Conservation (phyloP, 306 rosid species). For the Fragaria nilgerrensis region DNA sequence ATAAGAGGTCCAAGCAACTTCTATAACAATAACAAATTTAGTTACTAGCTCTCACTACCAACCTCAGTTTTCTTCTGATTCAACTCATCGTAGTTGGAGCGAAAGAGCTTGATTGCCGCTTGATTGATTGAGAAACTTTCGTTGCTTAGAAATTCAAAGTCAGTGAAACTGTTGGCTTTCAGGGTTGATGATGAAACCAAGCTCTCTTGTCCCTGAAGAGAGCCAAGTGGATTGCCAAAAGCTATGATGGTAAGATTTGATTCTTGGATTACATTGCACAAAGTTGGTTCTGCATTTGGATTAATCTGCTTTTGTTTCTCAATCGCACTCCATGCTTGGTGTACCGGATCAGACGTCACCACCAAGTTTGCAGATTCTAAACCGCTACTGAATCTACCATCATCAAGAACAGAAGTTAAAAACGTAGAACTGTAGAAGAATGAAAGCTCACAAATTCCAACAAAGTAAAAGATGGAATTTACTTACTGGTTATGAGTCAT, state of each 20-base stretch:
- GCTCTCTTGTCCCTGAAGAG: not conserved
- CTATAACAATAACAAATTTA: no score
- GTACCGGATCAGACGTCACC: conserved; percentile 36
- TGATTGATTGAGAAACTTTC: conserved; percentile 34
- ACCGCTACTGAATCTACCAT: conserved; percentile 54
- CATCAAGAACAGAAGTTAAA: conserved; percentile 9
- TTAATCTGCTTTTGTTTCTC: not conserved
- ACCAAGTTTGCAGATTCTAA: conserved; percentile 29
- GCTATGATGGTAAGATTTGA: conserved; percentile 31
- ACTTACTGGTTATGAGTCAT: not conserved
- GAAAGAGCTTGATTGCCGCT: conserved; percentile 31
- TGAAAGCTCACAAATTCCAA: not conserved
- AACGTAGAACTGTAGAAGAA: not conserved
- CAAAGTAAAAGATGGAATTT: not conserved
- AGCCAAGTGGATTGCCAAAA: conserved; percentile 30
- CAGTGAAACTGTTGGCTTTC: conserved; percentile 5
- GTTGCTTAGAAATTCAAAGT: conserved; percentile 42
- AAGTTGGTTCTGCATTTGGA: not conserved
- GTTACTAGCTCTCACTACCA: not conserved
- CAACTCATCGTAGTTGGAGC: conserved; percentile 13
- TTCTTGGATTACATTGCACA: not conserved
- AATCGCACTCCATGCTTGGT: conserved; percentile 33
- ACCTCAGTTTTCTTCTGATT: conserved; percentile 30
- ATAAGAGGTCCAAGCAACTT: not conserved
- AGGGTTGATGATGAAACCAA: conserved; percentile 31